phyloP scores from a whole-genome alignment of 768 basidiomycete species.

The Rhizopogon vulgaris region DNA sequence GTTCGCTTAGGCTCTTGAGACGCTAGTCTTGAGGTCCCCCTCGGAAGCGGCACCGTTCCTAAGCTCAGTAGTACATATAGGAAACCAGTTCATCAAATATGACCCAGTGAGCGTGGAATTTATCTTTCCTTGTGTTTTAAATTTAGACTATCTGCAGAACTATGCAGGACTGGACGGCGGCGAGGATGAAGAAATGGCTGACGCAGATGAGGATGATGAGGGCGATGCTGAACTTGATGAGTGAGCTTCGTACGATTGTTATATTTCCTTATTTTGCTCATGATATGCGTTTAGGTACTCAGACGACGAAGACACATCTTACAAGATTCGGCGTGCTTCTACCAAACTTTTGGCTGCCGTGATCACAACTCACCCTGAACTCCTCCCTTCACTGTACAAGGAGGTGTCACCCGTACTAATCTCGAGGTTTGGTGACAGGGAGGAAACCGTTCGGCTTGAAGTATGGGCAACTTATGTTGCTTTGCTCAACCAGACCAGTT shows the following conservation, averaged over 20 bases:
- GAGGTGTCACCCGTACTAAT: conserved; percentile 85
- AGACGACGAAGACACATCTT: conserved; percentile 97
- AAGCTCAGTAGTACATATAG: conserved; percentile 59
- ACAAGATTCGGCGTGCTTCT: conserved; percentile 92
- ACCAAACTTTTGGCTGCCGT: conserved; percentile 85
- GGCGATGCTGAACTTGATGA: conserved; percentile 77
- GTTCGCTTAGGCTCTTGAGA: conserved; percentile 67
- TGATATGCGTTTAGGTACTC: conserved; percentile 58
- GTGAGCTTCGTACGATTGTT: conserved; percentile 33
- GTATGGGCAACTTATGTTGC: conserved; percentile 82
- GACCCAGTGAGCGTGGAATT: conserved; percentile 61
- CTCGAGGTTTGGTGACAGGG: conserved; percentile 88
- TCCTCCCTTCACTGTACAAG: conserved; percentile 72
- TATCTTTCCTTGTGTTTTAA: not conserved
- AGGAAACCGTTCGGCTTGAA: conserved; percentile 90
- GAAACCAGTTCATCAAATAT: conserved; percentile 78
- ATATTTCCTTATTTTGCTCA: not conserved
- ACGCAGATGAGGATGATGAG: conserved; percentile 63
- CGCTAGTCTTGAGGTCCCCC: conserved; percentile 77
- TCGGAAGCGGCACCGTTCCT: conserved; percentile 74
- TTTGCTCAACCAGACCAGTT: conserved; percentile 77
- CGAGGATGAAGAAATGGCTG: conserved; percentile 56
- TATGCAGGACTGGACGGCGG: conserved; percentile 69
- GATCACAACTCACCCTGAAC: conserved; percentile 86
- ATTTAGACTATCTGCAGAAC: conserved; percentile 40